These are phyloP conservation scores for Rhizopus arrhizus DNA, from an alignment of 371 early-diverging fungal genomes.

Conservation along the genomic window DNA sequence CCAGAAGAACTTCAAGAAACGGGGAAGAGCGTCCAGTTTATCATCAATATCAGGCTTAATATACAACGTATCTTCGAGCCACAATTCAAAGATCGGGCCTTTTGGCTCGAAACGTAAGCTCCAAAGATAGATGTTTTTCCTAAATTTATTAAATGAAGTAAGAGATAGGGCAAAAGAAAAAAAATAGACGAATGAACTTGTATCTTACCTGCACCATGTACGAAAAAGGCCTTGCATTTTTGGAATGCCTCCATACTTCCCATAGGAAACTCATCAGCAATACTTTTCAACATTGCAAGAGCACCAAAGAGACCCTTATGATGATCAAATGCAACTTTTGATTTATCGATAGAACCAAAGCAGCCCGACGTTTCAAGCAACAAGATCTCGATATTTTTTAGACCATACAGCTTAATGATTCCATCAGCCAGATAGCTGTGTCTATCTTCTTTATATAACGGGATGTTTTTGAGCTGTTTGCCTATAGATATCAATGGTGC, in stretches of 20 bases:
- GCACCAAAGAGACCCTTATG: conserved; percentile 20
- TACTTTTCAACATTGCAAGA: conserved; percentile 21
- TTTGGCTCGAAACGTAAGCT: conserved; percentile 20
- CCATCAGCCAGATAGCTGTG: conserved; percentile 22
- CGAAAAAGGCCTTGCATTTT: conserved; percentile 13
- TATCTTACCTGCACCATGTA: conserved; percentile 20
- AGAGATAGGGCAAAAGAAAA: neutral
- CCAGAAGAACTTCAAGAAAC: conserved; percentile 25
- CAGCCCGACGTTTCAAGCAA: conserved; percentile 18
- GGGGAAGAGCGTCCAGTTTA: conserved; percentile 13
- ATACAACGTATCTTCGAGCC: conserved; percentile 18
- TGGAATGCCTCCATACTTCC: conserved; percentile 5
- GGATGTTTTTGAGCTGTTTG: conserved; percentile 13
- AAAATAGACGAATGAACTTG: conserved; percentile 9
- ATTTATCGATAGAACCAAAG: conserved; percentile 10
- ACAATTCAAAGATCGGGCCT: conserved; percentile 20
- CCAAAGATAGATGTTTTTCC: conserved; percentile 16
- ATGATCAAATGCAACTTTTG: conserved; percentile 18
- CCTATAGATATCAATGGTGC: conserved; percentile 8
- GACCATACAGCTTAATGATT: conserved; percentile 13
- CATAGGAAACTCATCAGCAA: conserved; percentile 20
- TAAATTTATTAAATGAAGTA: conserved; percentile 13
- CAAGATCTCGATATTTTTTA: conserved; percentile 10
- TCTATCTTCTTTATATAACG: conserved; percentile 21
- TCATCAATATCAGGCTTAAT: conserved; percentile 22